phyloP scores from a whole-genome alignment of 2,329 filamentous ascomycete species.

The Ophiostoma montium region DNA sequence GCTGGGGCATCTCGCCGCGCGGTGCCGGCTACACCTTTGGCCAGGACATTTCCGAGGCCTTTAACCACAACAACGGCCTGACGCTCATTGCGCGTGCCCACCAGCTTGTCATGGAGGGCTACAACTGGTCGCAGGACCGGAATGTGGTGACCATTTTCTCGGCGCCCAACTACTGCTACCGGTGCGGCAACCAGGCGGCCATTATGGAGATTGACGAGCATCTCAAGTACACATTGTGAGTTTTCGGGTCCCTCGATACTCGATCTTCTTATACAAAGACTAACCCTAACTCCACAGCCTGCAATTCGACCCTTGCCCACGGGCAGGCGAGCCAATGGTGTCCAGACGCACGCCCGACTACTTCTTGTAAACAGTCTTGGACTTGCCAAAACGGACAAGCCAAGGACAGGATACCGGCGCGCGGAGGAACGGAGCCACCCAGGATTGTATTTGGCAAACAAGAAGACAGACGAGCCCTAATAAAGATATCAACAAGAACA shows the following conservation, averaged over 20 bases:
- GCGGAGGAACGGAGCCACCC: not conserved
- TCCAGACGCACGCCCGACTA: constrained; percentile 52
- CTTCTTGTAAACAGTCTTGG: constrained; percentile 7
- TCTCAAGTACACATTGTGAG: constrained; percentile 88
- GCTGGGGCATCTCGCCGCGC: constrained; percentile 90
- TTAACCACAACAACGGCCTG: constrained; percentile 97
- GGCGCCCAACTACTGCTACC: constrained; percentile 91
- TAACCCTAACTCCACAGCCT: constrained; percentile 44
- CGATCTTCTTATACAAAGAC: not conserved
- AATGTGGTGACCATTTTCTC: constrained; percentile 99
- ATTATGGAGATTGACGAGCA: constrained; percentile 99
- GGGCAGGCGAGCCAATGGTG: constrained; percentile 97
- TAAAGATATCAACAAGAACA: not conserved
- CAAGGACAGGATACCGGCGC: not conserved
- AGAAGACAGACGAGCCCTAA: not conserved
- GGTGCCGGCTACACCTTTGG: constrained; percentile 92
- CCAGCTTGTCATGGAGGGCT: constrained; percentile 98
- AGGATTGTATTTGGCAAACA: not conserved
- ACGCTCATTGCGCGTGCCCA: constrained; percentile 92
- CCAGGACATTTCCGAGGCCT: constrained; percentile 95
- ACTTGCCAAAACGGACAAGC: not conserved
- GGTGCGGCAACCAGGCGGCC: constrained; percentile 97
- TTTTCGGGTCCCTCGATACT: no score
- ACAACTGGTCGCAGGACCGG: constrained; percentile 97
- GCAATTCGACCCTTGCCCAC: constrained; percentile 96